A percentile compares a stretch with the other conserved stretches of the same genome.
Evolutionary conservation across 2,329 filamentous ascomycete genomes (phyloP).

Genomic region (Trichoderma cornu-damae): DNA sequence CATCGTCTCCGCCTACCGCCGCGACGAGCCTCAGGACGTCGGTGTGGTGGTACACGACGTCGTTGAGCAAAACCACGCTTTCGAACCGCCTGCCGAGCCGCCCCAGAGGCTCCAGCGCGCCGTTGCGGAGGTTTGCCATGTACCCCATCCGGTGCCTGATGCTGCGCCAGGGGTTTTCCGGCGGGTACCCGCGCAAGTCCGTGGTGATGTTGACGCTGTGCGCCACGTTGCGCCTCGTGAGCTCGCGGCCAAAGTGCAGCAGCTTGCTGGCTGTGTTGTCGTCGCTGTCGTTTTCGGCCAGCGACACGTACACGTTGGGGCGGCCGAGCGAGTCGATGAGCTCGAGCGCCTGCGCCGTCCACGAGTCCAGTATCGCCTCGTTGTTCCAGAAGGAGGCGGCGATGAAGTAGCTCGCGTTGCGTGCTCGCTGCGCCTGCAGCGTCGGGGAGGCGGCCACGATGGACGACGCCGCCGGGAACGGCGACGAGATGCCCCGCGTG

Average conservation of each 20-base stretch:
- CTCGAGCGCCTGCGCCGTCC: slow-evolving; percentile 14
- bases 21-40: slow-evolving; percentile 18
- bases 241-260: slow-evolving; percentile 17
- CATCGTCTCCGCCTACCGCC: slow-evolving; percentile 17
- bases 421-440: slow-evolving; percentile 10
- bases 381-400: slow-evolving; percentile 19
- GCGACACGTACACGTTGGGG: slow-evolving; percentile 18
- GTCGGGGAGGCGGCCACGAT: slow-evolving; percentile 14
- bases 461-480: slow-evolving; percentile 16
- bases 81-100: slow-evolving; percentile 16
- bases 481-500: slow-evolving; percentile 14
- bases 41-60: slow-evolving; percentile 19
- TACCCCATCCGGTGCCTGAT: slow-evolving; percentile 17
- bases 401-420: slow-evolving; percentile 19
- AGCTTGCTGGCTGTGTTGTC: slow-evolving; percentile 19
- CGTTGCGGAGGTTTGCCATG: slow-evolving; percentile 21
- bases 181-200: slow-evolving; percentile 15
- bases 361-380: slow-evolving; percentile 15
- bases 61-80: slow-evolving; percentile 18
- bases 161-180: slow-evolving; percentile 17
- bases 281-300: slow-evolving; percentile 18
- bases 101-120: slow-evolving; percentile 15
- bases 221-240: slow-evolving; percentile 12
- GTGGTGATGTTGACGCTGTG: slow-evolving; percentile 19
- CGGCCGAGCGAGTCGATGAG: slow-evolving; percentile 18